Percentiles rank a stretch among this genome's conserved stretches.
Evolutionary conservation across 352 stramenopile species (phyloP).

Genomic region (Phytophthora megakarya): DNA sequence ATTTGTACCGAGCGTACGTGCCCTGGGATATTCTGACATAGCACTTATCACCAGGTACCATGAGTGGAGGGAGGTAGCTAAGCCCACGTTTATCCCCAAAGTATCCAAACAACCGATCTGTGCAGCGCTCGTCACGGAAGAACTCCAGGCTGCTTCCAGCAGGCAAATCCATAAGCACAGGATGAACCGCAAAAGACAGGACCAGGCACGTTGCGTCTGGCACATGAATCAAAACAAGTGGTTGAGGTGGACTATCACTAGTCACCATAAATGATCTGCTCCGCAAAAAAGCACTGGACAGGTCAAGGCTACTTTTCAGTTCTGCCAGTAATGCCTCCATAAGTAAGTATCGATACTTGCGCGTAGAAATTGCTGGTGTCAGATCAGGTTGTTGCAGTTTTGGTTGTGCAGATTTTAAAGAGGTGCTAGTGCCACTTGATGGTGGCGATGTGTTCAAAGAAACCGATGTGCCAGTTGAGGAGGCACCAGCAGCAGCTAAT

Average conservation of each 20-base stretch:
- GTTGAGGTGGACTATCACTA: conserved; percentile 71
- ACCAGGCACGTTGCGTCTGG: conserved; percentile 69
- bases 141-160: conserved; percentile 74
- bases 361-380: conserved; percentile 31
- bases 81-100: conserved; percentile 76
- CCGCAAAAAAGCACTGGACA: conserved; percentile 51
- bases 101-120: conserved; percentile 69
- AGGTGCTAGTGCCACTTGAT: conserved; percentile 16
- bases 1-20: conserved; percentile 79
- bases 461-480: conserved; percentile 5
- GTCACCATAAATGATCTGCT: conserved; percentile 63
- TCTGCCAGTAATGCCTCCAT: conserved; percentile 67
- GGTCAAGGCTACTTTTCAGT: conserved; percentile 55
- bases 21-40: conserved; percentile 69
- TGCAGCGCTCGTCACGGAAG: conserved; percentile 67
- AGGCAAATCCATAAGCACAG: conserved; percentile 80
- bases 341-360: conserved; percentile 66
- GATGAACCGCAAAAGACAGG: conserved; percentile 80
- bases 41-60: conserved; percentile 64
- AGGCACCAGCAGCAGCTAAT: conserved; percentile 21
- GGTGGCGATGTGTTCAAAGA: neutral
- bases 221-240: conserved; percentile 62
- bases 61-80: conserved; percentile 65
- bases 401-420: conserved; percentile 32
- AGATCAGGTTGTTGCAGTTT: conserved; percentile 41